phyloP scores from a whole-genome alignment of 148 eudicot species.

The Diospyros kaki region DNA sequence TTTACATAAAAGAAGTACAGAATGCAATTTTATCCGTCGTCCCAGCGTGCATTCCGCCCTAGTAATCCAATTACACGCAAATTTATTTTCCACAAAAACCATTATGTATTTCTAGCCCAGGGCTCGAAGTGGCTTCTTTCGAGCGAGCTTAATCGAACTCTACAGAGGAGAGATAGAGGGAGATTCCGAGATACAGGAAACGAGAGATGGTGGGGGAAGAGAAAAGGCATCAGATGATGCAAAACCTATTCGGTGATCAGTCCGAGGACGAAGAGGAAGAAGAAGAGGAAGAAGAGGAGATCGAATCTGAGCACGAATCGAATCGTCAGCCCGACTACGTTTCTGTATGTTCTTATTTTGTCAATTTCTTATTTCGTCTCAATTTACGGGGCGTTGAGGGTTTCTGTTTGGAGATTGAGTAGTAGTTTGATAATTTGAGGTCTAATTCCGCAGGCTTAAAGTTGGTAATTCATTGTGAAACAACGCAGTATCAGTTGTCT shows the following conservation, averaged over 20 bases:
- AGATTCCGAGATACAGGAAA: constrained; percentile 5
- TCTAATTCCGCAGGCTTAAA: not conserved
- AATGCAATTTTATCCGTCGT: no score
- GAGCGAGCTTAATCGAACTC: no score
- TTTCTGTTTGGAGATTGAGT: not conserved
- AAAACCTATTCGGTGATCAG: constrained; percentile 92
- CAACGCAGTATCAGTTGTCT: not conserved
- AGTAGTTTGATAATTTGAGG: not conserved
- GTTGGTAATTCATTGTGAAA: not conserved
- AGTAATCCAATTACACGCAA: no score
- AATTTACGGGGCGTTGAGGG: not conserved
- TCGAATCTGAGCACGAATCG: constrained; percentile 95
- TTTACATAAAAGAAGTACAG: no score
- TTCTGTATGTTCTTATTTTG: constrained; percentile 38
- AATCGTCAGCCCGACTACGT: constrained; percentile 74
- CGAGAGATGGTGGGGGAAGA: constrained; percentile 66
- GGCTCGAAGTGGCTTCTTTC: no score
- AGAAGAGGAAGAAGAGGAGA: constrained; percentile 83
- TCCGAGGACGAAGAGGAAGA: constrained; percentile 67
- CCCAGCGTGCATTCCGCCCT: no score
- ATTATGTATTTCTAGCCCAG: no score
- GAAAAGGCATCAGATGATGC: constrained; percentile 96
- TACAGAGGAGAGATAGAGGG: not conserved
- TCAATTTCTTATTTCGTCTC: not conserved
- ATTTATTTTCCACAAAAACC: no score